Percentiles rank a stretch among this genome's conserved stretches.
Evolutionary conservation across 108 stramenopile genomes (phyloP).

Genomic region (Skeletonema costatum): DNA sequence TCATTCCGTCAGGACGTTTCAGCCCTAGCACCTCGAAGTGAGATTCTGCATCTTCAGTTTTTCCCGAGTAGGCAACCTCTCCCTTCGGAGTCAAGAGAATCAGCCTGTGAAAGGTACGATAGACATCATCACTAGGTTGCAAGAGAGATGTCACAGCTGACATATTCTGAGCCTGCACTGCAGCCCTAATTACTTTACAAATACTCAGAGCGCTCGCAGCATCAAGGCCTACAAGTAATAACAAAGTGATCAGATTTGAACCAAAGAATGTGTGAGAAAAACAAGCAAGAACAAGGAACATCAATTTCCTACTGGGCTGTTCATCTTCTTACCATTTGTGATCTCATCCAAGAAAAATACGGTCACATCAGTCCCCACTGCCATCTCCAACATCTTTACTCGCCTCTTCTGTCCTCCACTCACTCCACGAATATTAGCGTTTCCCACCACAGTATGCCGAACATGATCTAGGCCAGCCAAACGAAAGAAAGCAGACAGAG

Average conservation of each 20-base stretch:
- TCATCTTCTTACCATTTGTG: neutral
- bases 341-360: neutral
- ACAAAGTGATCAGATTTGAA: too few relatives aligned
- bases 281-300: too few relatives aligned
- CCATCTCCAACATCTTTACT: constrained; percentile 12
- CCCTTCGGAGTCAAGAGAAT: neutral
- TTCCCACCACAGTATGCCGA: constrained; percentile 9
- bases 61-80: neutral
- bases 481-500: neutral
- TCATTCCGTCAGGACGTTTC: neutral
- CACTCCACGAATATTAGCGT: constrained; percentile 23
- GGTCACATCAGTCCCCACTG: neutral
- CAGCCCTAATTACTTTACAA: neutral
- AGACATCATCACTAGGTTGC: neutral
- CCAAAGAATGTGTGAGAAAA: too few relatives aligned
- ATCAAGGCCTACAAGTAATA: neutral
- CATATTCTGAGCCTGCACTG: neutral
- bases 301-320: too few relatives aligned
- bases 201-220: neutral
- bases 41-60: neutral
- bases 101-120: neutral
- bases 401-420: constrained; percentile 63
- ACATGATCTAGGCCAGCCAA: neutral
- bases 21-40: neutral
- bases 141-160: neutral